Base-by-base conservation (phyloP, 352 stramenopile species). In the Phytophthora pini region DNA sequence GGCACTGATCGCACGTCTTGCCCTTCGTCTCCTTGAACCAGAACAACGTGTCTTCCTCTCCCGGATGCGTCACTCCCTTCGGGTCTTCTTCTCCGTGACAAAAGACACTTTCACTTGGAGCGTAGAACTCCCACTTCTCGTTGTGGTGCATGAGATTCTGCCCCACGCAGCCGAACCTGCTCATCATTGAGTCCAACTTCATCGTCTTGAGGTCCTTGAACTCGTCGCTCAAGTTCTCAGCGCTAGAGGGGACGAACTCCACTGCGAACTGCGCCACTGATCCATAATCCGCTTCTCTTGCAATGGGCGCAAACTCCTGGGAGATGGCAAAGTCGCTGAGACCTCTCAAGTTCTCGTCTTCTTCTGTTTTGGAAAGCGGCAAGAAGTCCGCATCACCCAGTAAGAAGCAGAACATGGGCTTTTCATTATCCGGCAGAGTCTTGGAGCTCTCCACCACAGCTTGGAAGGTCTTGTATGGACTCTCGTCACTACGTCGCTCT, bases 51-150 rank as follows among this genome's bases (percentile, higher is more conserved):
- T 95, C 84, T 15, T 88, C 82, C 17, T 87, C 80, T 12, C 65
- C 74, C 5, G 80, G 68, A 22, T 83, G 71, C 1, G 71, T 80
- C 47, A 86, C 63, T 8, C 81, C 79, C 2, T 76, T 71, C 7
- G 47, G 50, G 49, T 79, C 74, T 20, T 80, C 64, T 55, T 78
- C 58, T 46, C 75, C 74, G 15, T 71, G 62, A 27, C 68, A 76
- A 15, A 91, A 76, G 1, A 71, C 56, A 40, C 72, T 89, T 3
- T 77, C 56, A 7, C 70, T 44, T 0, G 72, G 50, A 11, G 77
- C 87, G 40, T 89, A 93, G 32, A 93, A 76, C 59, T 92, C 81
- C 87, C 87, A 95, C 55, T 94, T 95, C 52, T 95, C 87, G 0
- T 73, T 88, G 46, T 93, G 74, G 36, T 91, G 74, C 84, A 94